phyloP scores from a whole-genome alignment of 768 basidiomycete species.

The Xerocomellus chrysenteron region DNA sequence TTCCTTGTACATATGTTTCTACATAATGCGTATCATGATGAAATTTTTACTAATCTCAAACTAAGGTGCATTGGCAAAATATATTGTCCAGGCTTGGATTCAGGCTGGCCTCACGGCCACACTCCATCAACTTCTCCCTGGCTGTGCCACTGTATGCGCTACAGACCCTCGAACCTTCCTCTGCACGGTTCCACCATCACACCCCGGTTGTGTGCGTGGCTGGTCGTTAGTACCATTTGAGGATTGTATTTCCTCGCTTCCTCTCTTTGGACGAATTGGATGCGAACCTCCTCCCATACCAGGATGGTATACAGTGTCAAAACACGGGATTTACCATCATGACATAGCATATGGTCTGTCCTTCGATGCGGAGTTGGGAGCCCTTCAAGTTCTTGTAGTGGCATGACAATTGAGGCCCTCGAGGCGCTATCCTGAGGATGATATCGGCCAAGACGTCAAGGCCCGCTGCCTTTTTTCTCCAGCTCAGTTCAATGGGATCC shows the following conservation, averaged over 20 bases:
- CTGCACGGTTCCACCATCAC: no score
- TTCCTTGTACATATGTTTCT: not conserved
- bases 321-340: no score
- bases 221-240: not conserved
- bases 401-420: not conserved
- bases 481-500: not conserved
- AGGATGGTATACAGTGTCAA: no score
- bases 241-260: not conserved
- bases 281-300: no score
- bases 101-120: no score
- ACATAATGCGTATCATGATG: no score
- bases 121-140: no score
- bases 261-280: not conserved
- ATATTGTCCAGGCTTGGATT: no score
- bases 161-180: no score
- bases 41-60: no score
- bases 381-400: not conserved
- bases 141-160: no score
- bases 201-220: not conserved
- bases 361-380: not conserved
- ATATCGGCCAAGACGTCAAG: not conserved
- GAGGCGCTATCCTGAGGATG: not conserved
- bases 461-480: not conserved
- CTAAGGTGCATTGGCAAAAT: no score
- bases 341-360: not conserved